Base-by-base conservation (phyloP, 2,329 filamentous ascomycete genomes). In the Xylaria hypoxylon region DNA sequence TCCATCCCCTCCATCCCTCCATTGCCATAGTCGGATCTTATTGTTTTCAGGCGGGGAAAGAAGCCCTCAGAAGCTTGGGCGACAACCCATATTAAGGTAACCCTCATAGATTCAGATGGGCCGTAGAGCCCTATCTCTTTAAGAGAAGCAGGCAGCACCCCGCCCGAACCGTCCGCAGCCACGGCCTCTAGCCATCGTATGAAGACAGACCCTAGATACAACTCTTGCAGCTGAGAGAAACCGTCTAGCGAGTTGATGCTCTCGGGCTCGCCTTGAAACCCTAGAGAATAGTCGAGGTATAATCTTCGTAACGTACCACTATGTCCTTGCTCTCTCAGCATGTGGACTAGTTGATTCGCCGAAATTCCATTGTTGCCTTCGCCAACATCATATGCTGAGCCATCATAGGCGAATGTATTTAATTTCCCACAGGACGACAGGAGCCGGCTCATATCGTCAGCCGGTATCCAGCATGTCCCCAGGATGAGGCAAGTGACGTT, bases 291-390 rank as follows among this genome's bases (percentile, higher is more conserved):
- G 24, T 22, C 11, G 24, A 56, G 17, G 26, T 2, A 44, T 31
- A 44, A 56, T 31, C 38, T 28, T 44, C 38, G 52, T 22, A 56
- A 31, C 24, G 35, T 56, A 28, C 38, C 6, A 44, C n/a, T 31
- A 31, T 56, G 35, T 28, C 52, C 52, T 19, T 56, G 52, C 22
- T 56, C 38, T 31, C 13, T 8, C 5, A 44, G 38, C 11, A 44
- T 19, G 24, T 3, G 8, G 38, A 44, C 15, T n/a, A 56, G 5
- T n/a, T 26, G 19, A 17, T 56, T 19, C 38, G 22, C 15, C 24
- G 38, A 38, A 13, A 38, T 17, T 28, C n/a, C n/a, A n/a, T n/a
- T n/a, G n/a, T n/a, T n/a, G n/a, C n/a, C n/a, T n/a, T n/a, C n/a
- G n/a, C n/a, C n/a, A n/a, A n/a, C n/a, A n/a, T n/a, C n/a, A n/a